Base-by-base conservation (phyloP, 768 basidiomycete species). In the Mycena indigotica region DNA sequence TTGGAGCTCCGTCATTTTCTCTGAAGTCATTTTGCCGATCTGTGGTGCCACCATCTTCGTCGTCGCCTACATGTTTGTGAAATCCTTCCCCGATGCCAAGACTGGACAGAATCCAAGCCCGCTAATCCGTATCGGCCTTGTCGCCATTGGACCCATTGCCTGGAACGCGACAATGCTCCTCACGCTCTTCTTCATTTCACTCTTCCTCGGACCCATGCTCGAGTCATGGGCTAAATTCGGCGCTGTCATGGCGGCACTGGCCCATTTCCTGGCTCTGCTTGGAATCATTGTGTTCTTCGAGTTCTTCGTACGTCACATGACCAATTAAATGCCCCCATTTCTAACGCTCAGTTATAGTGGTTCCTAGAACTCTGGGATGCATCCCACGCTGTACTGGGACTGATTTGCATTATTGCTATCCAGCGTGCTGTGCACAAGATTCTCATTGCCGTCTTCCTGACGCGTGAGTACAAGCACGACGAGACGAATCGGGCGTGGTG, bases 401-500 rank as follows among this genome's bases (percentile, higher is more conserved):
- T 97, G 69, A 89, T 98, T 61, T 82, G 91, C 35, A 88, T 95
- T 57, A 84, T 97, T 60, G 85, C 90, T 24, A 86, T 99, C 50
- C 95, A 98, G 73, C 84, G 97, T 46, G 88, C 91, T 32, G 84
- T 98, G 65, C 91, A 93, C 76, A 98, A 98, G 79, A 85, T 96
- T 60, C 80, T 97, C 53, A 98, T 98, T 61, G 83, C 95, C 4
- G 89, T 94, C 45, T 93, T 95, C 83, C 82, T 98, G 45, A 93
- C 94, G 24, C 89, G 97, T 68, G 97, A 99, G 74, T 96, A 89
- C 81, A 98, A 98, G 77, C 93, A 97, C 70, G 97, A 99, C 69
- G 95, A 98, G 77, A 95, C 93, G 25, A 98, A 98, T 77, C 83
- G 92, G 59, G 95, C 95, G 2, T 98, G 96, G 96, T 99, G 97